Percentiles rank a stretch among this genome's conserved stretches.
These are phyloP conservation scores for Trichomonas gallinae DNA, from an alignment of 208 protist species.

Conservation along the genomic window DNA sequence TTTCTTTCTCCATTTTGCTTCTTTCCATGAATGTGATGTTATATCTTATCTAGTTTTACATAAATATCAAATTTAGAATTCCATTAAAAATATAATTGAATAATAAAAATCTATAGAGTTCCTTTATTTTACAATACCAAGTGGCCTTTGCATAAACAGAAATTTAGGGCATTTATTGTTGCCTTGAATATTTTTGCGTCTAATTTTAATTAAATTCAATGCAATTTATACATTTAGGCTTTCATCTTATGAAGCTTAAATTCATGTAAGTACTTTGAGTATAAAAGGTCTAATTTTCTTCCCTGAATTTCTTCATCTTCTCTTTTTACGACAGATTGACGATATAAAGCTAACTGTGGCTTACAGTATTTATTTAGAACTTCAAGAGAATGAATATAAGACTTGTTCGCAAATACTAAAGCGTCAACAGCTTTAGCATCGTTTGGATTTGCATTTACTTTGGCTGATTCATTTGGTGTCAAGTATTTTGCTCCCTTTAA, in stretches of 20 bases:
- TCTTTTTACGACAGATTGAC: not conserved
- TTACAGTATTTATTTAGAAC: not conserved
- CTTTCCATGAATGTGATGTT: too few species aligned
- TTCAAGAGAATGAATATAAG: not conserved
- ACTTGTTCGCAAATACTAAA: not conserved
- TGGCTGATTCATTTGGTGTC: not conserved
- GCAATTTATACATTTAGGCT: too few species aligned
- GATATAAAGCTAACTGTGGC: not conserved
- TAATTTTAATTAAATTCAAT: too few species aligned
- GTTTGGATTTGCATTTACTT: not conserved
- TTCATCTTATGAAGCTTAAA: not conserved
- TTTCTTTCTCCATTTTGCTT: too few species aligned
- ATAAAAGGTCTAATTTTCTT: not conserved
- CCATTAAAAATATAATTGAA: too few species aligned
- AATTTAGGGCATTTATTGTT: too few species aligned
- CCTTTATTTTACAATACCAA: too few species aligned
- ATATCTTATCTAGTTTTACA: too few species aligned
- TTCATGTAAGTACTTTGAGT: not conserved
- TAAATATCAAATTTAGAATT: too few species aligned
- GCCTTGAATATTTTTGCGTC: too few species aligned
- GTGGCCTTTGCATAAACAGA: too few species aligned
- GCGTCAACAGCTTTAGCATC: not conserved
- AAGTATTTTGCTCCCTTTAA: not conserved
- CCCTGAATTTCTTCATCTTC: not conserved
- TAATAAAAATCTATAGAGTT: too few species aligned